Conservation (phyloP, 2,329 filamentous ascomycete genomes). For the Fusarium burgessii region DNA sequence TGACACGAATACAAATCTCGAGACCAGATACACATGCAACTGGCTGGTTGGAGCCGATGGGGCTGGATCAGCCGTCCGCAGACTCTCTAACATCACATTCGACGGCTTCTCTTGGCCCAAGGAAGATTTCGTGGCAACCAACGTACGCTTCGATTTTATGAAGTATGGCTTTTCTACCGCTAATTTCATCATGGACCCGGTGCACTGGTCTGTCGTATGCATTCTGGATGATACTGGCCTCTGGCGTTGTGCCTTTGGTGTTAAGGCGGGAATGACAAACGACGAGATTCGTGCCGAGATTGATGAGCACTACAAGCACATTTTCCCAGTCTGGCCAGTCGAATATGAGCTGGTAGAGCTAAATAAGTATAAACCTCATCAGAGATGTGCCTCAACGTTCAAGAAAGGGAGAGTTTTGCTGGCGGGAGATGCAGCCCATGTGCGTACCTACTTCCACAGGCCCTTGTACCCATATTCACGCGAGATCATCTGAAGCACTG, state of each 20-base stretch:
- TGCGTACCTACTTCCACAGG: not conserved
- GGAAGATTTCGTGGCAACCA: not conserved
- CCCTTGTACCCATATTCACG: accelerated
- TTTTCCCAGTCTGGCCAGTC: not conserved
- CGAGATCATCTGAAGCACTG: not conserved
- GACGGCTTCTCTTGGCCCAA: not conserved
- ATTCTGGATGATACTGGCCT: not conserved
- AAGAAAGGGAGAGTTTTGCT: not conserved
- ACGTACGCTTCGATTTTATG: not conserved
- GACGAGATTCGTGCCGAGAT: not conserved
- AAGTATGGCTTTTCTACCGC: not conserved
- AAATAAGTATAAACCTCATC: not conserved
- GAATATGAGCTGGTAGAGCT: not conserved
- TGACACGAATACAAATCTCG: not conserved
- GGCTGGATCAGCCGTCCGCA: not conserved
- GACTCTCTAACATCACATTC: not conserved
- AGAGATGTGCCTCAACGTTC: not conserved
- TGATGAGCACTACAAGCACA: not conserved
- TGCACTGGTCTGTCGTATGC: not conserved
- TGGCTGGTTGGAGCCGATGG: not conserved
- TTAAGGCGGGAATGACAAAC: not conserved
- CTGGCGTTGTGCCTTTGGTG: not conserved
- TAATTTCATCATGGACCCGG: not conserved
- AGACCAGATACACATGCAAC: not conserved
- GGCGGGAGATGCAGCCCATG: not conserved